phyloP scores from a whole-genome alignment of 257 asterid genomes.

The Solanum peruvianum region DNA sequence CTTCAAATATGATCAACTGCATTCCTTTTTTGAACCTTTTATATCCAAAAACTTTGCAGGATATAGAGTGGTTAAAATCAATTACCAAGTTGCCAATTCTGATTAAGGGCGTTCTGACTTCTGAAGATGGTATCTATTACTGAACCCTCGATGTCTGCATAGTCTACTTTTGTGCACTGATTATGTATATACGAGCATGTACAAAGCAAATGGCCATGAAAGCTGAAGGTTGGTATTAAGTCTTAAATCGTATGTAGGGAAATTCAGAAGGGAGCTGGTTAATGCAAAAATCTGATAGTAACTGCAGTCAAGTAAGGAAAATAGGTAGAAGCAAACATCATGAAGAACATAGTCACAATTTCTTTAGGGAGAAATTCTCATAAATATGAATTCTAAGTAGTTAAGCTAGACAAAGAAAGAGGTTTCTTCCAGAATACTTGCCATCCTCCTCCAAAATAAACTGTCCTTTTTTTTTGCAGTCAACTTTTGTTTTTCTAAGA shows the following conservation, averaged over 20 bases:
- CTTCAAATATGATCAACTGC: not conserved
- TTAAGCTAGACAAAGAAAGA: not conserved
- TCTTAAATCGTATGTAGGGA: not conserved
- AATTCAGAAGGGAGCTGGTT: not conserved
- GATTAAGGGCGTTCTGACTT: conserved; percentile 53
- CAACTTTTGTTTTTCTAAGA: not conserved
- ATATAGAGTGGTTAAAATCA: conserved; percentile 56
- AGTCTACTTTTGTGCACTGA: not conserved
- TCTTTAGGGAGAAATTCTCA: not conserved
- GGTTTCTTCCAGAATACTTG: not conserved
- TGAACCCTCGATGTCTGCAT: not conserved
- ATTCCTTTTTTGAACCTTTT: not conserved
- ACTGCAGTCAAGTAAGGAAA: not conserved
- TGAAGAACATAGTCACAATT: not conserved
- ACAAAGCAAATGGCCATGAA: not conserved
- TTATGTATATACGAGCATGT: not conserved
- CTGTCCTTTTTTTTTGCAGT: not conserved
- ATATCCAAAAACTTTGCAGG: conserved; percentile 22
- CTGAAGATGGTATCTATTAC: conserved; percentile 39
- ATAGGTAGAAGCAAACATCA: not conserved
- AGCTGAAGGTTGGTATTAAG: not conserved
- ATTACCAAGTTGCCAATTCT: conserved; percentile 48
- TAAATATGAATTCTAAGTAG: not conserved
- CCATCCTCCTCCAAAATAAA: not conserved
- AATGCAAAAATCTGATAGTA: not conserved